Evolutionary conservation across 352 stramenopile species (phyloP).

Genomic region (Pythium volutum): DNA sequence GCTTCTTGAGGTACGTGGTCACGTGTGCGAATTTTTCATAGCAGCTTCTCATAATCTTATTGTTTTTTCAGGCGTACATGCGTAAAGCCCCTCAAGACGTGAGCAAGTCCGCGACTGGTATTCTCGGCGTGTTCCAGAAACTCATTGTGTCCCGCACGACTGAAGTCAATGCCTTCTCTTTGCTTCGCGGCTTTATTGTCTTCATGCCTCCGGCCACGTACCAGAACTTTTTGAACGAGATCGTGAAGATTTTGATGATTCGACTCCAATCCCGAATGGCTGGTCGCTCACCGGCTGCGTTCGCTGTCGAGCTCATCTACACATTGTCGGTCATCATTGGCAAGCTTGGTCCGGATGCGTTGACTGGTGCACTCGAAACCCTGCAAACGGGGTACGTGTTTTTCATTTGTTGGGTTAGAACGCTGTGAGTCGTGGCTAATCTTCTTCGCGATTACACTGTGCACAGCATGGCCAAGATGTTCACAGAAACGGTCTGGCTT

Average conservation of each 20-base stretch:
- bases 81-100: conserved; percentile 90
- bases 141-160: conserved; percentile 93
- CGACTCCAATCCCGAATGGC: conserved; percentile 91
- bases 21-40: neutral
- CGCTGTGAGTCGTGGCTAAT: conserved; percentile 17
- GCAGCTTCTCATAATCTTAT: neutral
- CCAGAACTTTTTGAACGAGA: conserved; percentile 82
- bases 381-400: conserved; percentile 78
- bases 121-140: conserved; percentile 99
- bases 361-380: conserved; percentile 80
- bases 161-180: conserved; percentile 91
- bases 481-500: conserved; percentile 89
- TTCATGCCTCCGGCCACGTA: conserved; percentile 81
- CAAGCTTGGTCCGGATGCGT: conserved; percentile 79
- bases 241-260: conserved; percentile 95
- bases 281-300: conserved; percentile 75
- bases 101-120: conserved; percentile 67
- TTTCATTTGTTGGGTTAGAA: conserved; percentile 21
- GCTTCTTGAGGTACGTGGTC: conserved; percentile 80
- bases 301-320: conserved; percentile 90
- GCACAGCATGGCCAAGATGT: conserved; percentile 89
- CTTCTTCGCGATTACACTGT: conserved; percentile 12
- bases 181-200: conserved; percentile 89
- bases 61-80: conserved; percentile 87
- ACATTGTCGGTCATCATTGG: conserved; percentile 87